These are phyloP conservation scores for Coemansia umbellata DNA, from an alignment of 192 early-diverging fungal genomes.

Conservation along the genomic window DNA sequence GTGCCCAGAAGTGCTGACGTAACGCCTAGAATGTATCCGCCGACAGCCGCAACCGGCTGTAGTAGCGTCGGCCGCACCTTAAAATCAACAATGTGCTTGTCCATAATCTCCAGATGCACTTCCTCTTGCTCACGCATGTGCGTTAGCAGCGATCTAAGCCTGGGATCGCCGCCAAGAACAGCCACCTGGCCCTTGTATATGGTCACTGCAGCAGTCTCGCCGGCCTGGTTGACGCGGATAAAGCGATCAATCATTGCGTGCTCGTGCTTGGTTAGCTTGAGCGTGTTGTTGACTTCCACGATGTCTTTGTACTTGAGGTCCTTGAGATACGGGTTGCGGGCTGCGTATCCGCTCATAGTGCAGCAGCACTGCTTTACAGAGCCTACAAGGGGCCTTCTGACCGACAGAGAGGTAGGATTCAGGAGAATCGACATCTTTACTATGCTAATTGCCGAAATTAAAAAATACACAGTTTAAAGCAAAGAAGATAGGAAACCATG, in stretches of 20 bases:
- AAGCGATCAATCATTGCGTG: slow-evolving; percentile 63
- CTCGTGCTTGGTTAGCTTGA: slow-evolving; percentile 52
- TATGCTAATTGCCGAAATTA: too few relatives aligned
- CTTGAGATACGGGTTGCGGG: slow-evolving; percentile 44
- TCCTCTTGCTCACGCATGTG: slow-evolving; percentile 98
- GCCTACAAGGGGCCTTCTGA: too few relatives aligned
- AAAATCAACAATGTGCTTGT: slow-evolving; percentile 67
- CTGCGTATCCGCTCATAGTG: slow-evolving; percentile 29
- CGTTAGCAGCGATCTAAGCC: slow-evolving; percentile 66
- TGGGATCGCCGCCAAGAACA: slow-evolving; percentile 65
- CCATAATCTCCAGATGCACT: slow-evolving; percentile 74
- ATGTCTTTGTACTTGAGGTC: slow-evolving; percentile 27
- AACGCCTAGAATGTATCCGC: slow-evolving; percentile 81
- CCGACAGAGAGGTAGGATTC: too few relatives aligned
- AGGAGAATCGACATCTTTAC: too few relatives aligned
- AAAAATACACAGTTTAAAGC: too few relatives aligned
- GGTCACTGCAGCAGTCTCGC: slow-evolving; percentile 90
- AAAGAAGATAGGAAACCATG: too few relatives aligned
- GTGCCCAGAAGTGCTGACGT: slow-evolving; percentile 87
- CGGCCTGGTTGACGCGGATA: slow-evolving; percentile 96
- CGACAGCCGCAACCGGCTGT: slow-evolving; percentile 80
- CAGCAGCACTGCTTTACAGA: not conserved
- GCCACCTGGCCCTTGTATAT: slow-evolving; percentile 96
- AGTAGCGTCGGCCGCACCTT: slow-evolving; percentile 83
- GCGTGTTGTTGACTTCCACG: slow-evolving; percentile 19